Evolutionary conservation across 305 asterid genomes (phyloP), one percentile per base, ranked within the genome.

Genomic region (Rubia peregrina): DNA sequence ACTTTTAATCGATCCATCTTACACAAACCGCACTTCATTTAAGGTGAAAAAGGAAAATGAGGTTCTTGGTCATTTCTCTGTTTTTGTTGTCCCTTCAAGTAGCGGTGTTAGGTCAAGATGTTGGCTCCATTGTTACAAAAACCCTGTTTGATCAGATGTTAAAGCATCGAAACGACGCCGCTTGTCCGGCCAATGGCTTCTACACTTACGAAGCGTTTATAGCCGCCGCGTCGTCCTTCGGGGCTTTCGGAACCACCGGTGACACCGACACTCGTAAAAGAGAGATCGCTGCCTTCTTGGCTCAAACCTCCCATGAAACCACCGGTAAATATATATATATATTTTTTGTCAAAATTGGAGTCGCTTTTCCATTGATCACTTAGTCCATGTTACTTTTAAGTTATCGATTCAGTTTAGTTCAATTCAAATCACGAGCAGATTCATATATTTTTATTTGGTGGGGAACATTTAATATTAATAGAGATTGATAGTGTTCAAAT

Each of bases 281-380:
- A 48, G 84, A 82, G 61, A 70, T 79, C n/a, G 84, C 80, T 0
- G 86, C 84, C 49, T 82, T 82, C 41, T 74, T 82, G 64, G 81
- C 76, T 60, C 83, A 82, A 66, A 79, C 85, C 65, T 82, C 85
- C 49, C 83, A 77, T 9, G 84, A 74, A 66, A 79, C 86, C 0
- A 82, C 81, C 2, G 82, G 83, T 78, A 59, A 13, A 2, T 2
- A 14, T 51, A 16, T 43, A 43, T n/a, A n/a, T n/a, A n/a, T n/a
- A n/a, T n/a, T n/a, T 11, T 16, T 1, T 6, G 1, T 51, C 19
- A 16, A 51, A 51, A 51, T 1, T 48, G 2, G 44, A 48, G 55
- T 48, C n/a, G 16, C 1, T 0, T 48, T 48, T 48, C 1, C 9
- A 48, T 40, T 40, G 43, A 40, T 6, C 9, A 6, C 7, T 5